Evolutionary conservation across 2,329 filamentous ascomycete genomes (phyloP).

Genomic region (Fusarium sublunatum): DNA sequence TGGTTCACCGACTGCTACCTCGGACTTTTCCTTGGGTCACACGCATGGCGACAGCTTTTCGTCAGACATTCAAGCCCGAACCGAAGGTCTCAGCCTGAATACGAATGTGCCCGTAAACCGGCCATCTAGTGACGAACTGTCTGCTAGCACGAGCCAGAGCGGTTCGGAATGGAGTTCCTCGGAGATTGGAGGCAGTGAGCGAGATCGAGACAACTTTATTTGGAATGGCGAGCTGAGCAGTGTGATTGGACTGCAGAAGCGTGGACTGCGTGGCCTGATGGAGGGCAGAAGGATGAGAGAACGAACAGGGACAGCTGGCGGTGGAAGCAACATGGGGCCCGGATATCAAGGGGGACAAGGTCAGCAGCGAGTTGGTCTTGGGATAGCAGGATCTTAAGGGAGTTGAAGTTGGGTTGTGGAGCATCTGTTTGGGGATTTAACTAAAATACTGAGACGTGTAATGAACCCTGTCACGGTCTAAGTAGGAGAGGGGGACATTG

Average conservation of each 20-base stretch:
- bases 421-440: constrained; percentile 19
- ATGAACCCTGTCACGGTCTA: constrained; percentile 39
- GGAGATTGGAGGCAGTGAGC: constrained; percentile 62
- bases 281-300: constrained; percentile 89
- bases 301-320: constrained; percentile 64
- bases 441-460: constrained; percentile 39
- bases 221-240: constrained; percentile 87
- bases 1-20: constrained; percentile 49
- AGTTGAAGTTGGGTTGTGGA: constrained; percentile 2
- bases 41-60: constrained; percentile 46
- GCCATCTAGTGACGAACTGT: constrained; percentile 61
- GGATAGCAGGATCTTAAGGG: constrained; percentile 61
- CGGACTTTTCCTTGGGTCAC: constrained; percentile 50
- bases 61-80: constrained; percentile 50
- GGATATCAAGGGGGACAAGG: constrained; percentile 38
- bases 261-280: constrained; percentile 91
- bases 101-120: constrained; percentile 54
- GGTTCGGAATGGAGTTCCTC: constrained; percentile 68
- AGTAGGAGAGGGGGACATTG: constrained; percentile 36
- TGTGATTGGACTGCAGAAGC: constrained; percentile 94
- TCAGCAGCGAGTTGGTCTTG: constrained; percentile 61
- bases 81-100: constrained; percentile 61
- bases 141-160: constrained; percentile 62
- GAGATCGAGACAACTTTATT: constrained; percentile 63
- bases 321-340: constrained; percentile 32